phyloP scores from a whole-genome alignment of 179 eudicot species.

The Patellifolia procumbens region DNA sequence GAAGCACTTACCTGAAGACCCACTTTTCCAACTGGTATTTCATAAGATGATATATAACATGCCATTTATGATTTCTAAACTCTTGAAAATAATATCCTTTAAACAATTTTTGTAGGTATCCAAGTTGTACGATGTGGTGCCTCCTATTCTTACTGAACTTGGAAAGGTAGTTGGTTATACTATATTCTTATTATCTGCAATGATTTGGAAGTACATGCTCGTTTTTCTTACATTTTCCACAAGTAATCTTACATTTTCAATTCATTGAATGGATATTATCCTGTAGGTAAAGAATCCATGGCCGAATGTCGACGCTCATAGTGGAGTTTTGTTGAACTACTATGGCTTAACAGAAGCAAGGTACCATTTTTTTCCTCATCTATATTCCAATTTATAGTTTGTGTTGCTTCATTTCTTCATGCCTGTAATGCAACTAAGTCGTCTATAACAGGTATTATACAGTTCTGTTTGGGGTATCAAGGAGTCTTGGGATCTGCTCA shows the following conservation, averaged over 20 bases:
- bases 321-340: conserved; percentile 88
- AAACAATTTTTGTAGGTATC: conserved; percentile 57
- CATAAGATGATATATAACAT: neutral
- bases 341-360: conserved; percentile 97
- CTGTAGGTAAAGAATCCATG: conserved; percentile 94
- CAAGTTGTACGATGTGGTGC: conserved; percentile 94
- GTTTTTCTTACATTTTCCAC: neutral
- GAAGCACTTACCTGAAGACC: conserved; percentile 95
- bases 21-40: conserved; percentile 76
- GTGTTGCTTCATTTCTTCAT: neutral
- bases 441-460: conserved; percentile 67
- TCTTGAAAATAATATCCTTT: conserved; percentile 9
- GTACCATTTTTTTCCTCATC: conserved; percentile 28
- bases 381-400: neutral
- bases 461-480: conserved; percentile 93
- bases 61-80: neutral
- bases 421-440: neutral
- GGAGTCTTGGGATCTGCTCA: conserved; percentile 90
- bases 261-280: neutral
- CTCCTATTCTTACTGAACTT: conserved; percentile 81
- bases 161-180: conserved; percentile 64
- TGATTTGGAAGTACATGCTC: neutral
- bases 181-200: neutral
- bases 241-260: neutral
- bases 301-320: conserved; percentile 99